Percentiles rank a stretch among this genome's conserved stretches.
Conservation (phyloP, 1,139 yeast genomes). For the Scheffersomyces stambukii region DNA sequence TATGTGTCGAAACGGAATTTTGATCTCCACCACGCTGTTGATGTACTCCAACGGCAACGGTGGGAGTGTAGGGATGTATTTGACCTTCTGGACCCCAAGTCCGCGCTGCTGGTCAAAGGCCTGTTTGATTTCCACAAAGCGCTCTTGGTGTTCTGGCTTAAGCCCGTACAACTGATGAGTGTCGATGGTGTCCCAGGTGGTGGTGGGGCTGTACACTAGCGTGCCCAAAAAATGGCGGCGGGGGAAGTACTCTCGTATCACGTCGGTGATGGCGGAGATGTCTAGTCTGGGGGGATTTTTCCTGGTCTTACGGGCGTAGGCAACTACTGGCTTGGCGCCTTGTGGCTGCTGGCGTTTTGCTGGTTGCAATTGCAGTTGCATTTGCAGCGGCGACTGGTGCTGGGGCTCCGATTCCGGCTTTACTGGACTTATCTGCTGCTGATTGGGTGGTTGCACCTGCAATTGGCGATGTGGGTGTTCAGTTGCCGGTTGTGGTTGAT, state of each 20-base stretch:
- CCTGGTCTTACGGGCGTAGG: conserved; percentile 3
- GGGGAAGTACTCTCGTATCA: conserved; percentile 41
- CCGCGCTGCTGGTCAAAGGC: conserved; percentile 15
- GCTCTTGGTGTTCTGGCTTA: conserved; percentile 29
- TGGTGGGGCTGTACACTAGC: conserved; percentile 54
- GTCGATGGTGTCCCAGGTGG: conserved; percentile 44
- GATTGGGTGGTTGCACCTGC: conserved; percentile 1
- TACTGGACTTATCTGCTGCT: not conserved
- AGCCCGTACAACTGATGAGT: conserved; percentile 33
- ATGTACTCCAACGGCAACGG: conserved; percentile 50
- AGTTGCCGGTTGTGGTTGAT: no score
- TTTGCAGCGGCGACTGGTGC: conserved; percentile 2
- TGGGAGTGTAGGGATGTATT: conserved; percentile 40
- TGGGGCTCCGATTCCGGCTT: not conserved
- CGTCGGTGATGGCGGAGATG: conserved; percentile 41
- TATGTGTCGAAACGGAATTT: conserved; percentile 50
- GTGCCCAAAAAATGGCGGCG: conserved; percentile 56
- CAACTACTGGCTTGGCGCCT: conserved; percentile 5
- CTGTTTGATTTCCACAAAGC: conserved; percentile 27
- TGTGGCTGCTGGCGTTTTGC: conserved; percentile 1
- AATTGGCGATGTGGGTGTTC: not conserved
- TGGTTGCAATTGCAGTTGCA: conserved; percentile 1
- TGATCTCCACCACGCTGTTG: conserved; percentile 59
- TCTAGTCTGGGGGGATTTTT: conserved; percentile 26
- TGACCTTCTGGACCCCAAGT: conserved; percentile 5